A percentile compares a stretch with the other conserved stretches of the same genome.
These are phyloP conservation scores for Mytilinidion resinicola DNA, from an alignment of 495 filamentous ascomycete species.

Conservation along the genomic window DNA sequence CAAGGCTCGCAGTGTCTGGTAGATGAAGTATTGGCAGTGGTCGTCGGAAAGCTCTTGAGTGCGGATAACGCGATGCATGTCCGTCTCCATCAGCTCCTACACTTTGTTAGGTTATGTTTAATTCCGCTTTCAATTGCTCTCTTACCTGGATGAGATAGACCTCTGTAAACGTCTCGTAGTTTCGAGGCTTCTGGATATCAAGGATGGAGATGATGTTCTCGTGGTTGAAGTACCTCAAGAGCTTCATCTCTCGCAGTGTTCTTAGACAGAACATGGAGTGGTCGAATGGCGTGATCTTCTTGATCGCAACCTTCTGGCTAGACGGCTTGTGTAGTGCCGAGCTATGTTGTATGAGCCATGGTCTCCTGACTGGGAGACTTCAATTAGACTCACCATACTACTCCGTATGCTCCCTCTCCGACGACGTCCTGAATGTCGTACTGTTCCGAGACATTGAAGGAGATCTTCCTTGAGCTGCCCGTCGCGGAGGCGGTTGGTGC, in stretches of 20 bases:
- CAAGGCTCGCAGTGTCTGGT: conserved; percentile 60
- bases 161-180: conserved; percentile 93
- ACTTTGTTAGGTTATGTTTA: conserved; percentile 1
- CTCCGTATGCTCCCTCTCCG: conserved; percentile 96
- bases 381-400: conserved; percentile 77
- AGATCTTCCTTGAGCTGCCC: conserved; percentile 81
- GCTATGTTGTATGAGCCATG: conserved; percentile 41
- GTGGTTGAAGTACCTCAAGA: conserved; percentile 98
- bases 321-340: conserved; percentile 98
- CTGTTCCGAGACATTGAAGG: conserved; percentile 99
- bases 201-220: conserved; percentile 99
- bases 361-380: not conserved
- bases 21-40: conserved; percentile 48
- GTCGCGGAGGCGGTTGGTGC: conserved; percentile 17
- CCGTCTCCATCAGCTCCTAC: conserved; percentile 98
- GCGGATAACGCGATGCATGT: conserved; percentile 99
- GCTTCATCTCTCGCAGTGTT: conserved; percentile 98
- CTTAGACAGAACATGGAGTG: conserved; percentile 99
- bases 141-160: conserved; percentile 96
- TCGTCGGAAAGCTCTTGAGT: conserved; percentile 84
- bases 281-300: conserved; percentile 99
- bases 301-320: conserved; percentile 98
- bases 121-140: not conserved
- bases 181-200: conserved; percentile 96
- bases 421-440: conserved; percentile 99